A percentile compares a stretch with the other conserved stretches of the same genome.
Evolutionary conservation across 2,329 filamentous ascomycete species (phyloP).

Genomic region (Pseudogymnoascus sp.): DNA sequence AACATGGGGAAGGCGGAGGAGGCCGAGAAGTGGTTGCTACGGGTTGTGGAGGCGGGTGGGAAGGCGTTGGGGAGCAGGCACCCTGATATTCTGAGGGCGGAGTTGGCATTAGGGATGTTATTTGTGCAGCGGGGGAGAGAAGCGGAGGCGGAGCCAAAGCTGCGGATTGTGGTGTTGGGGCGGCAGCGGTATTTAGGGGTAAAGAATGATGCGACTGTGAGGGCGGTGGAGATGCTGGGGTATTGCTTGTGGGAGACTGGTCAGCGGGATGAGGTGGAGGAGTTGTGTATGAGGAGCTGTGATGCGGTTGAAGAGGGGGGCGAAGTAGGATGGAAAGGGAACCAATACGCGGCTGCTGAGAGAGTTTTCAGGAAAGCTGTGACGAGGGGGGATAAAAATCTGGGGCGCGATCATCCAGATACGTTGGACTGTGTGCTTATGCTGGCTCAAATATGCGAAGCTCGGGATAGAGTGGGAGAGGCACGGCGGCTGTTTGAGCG

Average conservation of each 20-base stretch:
- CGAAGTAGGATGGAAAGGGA: not conserved
- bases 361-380: not conserved
- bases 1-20: slow-evolving; percentile 11
- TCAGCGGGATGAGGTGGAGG: not conserved
- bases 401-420: not conserved
- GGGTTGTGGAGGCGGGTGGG: not conserved
- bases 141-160: not conserved
- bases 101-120: not conserved
- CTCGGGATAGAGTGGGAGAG: not conserved
- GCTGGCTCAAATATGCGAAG: not conserved
- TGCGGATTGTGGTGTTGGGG: not conserved
- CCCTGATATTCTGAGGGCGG: not conserved
- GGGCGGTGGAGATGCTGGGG: not conserved
- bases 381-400: not conserved
- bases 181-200: not conserved
- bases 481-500: not conserved
- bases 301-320: not conserved
- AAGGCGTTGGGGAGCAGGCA: not conserved
- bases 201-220: not conserved
- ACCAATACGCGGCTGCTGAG: not conserved
- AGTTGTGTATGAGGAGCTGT: not conserved
- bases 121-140: not conserved
- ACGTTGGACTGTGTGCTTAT: not conserved
- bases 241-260: not conserved
- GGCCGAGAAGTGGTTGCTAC: not conserved